Evolutionary conservation across 495 filamentous ascomycete genomes (phyloP), one percentile per base, ranked within the genome.

Genomic region (Neurospora sp.): DNA sequence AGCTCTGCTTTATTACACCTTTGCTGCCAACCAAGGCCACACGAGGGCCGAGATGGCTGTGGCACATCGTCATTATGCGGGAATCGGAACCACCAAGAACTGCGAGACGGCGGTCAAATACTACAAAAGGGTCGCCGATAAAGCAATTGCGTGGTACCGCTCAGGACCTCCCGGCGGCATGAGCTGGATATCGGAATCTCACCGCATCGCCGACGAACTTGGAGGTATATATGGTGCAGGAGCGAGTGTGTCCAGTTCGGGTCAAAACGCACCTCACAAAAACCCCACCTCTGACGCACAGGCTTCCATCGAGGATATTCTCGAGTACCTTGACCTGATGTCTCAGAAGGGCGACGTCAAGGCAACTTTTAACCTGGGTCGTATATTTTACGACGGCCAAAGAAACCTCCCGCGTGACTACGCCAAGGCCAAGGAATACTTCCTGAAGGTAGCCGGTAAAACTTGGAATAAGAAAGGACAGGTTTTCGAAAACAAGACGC

Each of bases 201-300:
- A 93, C 81, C 85, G 92, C 61, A 85, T 94, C 73, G 93, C 94
- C 16, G 96, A 99, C 78, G 93, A 97, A 66, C 86, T 90, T 22
- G 96, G 96, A 31, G 96, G 96, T 53, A 93, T 97, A 37, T 99
- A 97, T 77, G 96, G 96, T 9, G 92, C 97, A 80, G 96, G 96
- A 7, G 96, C 96, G 27, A 97, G 94, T 76, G 90, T 91, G n/a
- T 89, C 89, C 37, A 97, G 94, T 79, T 91, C 96, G 8, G 96
- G 96, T n/a, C 84, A 85, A n/a, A 92, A 95, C 78, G 93, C 93
- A 0, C 84, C 91, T 74, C 89, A 90, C 76, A 88, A 89, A 35
- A 87, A 88, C 41, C 84, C 90, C 12, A 89, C 89, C 74, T 90
- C 92, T 0, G 91, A 94, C 75, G 86, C 89, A 0, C 89, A 95